A percentile compares a stretch with the other conserved stretches of the same genome.
Conservation (phyloP, 1,139 yeast genomes). For the Nakaseomyces uthaithaninus region DNA sequence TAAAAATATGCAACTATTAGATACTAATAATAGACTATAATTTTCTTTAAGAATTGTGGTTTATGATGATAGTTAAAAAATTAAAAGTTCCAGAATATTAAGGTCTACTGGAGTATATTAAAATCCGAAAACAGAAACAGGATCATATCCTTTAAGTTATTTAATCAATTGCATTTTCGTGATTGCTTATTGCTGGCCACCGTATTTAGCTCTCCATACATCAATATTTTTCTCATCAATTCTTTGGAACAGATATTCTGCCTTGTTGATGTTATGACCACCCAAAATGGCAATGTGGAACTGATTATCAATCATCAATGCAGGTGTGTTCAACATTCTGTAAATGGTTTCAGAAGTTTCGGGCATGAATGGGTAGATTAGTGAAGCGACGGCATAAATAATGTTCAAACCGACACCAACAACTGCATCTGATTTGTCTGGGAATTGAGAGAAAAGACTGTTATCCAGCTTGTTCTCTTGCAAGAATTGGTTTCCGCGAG, state of each 20-base stretch:
- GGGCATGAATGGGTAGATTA: slow-evolving; percentile 87
- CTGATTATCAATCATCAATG: slow-evolving; percentile 65
- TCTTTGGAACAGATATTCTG: slow-evolving; percentile 83
- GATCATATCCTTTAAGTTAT: too few relatives aligned
- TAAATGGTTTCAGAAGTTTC: slow-evolving; percentile 62
- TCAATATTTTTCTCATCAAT: slow-evolving; percentile 85
- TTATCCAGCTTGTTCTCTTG: slow-evolving; percentile 95
- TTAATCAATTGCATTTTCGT: not conserved
- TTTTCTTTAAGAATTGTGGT: too few relatives aligned
- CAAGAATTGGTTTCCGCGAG: slow-evolving; percentile 89
- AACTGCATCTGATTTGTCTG: slow-evolving; percentile 83
- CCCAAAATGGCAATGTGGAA: slow-evolving; percentile 60
- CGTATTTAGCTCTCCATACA: slow-evolving; percentile 79
- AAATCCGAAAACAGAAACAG: too few relatives aligned
- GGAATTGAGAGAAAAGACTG: slow-evolving; percentile 63
- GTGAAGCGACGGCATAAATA: slow-evolving; percentile 71
- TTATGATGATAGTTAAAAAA: too few relatives aligned
- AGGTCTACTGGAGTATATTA: too few relatives aligned
- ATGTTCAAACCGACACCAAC: slow-evolving; percentile 86
- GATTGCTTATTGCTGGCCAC: slow-evolving; percentile 46
- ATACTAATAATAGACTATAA: too few relatives aligned
- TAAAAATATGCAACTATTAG: too few relatives aligned
- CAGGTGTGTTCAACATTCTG: slow-evolving; percentile 77
- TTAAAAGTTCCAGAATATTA: too few relatives aligned
- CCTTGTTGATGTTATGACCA: slow-evolving; percentile 86